phyloP scores from a whole-genome alignment of 2,329 filamentous ascomycete species.

The Helotiales sp. region DNA sequence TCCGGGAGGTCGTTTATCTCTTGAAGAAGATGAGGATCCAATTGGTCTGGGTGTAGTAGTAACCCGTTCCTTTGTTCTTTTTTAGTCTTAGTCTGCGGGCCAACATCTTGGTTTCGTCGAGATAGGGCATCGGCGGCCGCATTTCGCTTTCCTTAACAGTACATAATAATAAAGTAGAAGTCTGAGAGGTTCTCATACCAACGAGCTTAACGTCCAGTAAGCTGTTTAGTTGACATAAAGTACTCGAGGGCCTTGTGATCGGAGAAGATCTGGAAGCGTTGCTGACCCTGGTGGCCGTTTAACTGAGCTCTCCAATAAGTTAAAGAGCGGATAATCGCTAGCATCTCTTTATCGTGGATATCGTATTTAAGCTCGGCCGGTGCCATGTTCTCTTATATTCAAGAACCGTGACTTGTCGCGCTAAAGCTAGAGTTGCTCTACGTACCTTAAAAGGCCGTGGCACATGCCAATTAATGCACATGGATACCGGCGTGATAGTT shows the following conservation, averaged over 20 bases:
- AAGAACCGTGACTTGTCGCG: no score
- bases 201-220: background rate
- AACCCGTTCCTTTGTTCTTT: no score
- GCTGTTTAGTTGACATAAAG: constrained; percentile 17
- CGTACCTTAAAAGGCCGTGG: no score
- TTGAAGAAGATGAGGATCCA: no score
- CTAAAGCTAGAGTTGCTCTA: no score
- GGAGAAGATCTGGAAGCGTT: background rate
- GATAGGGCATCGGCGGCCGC: background rate
- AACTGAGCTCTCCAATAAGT: constrained; percentile 9
- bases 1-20: no score
- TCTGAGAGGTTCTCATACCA: background rate
- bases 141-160: constrained; percentile 6
- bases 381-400: constrained; percentile 9
- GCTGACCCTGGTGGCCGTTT: no score
- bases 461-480: no score
- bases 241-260: constrained; percentile 8
- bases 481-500: no score
- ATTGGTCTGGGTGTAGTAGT: no score
- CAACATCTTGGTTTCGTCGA: background rate
- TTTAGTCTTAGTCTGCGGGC: background rate
- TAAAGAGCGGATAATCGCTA: constrained; percentile 30
- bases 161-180: background rate
- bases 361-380: constrained; percentile 33
- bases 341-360: constrained; percentile 35